phyloP scores from a whole-genome alignment of 1,139 yeast genomes.

The Blastobotrys apis region DNA sequence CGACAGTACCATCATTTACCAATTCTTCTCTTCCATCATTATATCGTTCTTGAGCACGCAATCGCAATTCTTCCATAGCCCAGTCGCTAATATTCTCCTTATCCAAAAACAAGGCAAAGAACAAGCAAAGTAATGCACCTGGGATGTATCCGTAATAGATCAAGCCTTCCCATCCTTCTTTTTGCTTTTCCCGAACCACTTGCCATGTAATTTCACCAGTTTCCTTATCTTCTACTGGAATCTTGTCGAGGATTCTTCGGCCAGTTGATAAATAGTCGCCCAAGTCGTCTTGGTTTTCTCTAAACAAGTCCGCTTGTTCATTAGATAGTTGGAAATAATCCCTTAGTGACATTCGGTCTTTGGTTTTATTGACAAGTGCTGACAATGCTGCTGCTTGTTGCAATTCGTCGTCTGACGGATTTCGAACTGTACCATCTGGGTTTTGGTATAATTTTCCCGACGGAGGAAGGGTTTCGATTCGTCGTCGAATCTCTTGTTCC shows the following conservation, averaged over 20 bases:
- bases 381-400: conserved; percentile 72
- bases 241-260: conserved; percentile 72
- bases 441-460: conserved; percentile 52
- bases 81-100: conserved; percentile 52
- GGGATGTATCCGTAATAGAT: conserved; percentile 72
- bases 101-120: conserved; percentile 46
- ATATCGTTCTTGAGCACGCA: conserved; percentile 69
- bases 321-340: conserved; percentile 55
- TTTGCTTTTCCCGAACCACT: conserved; percentile 66
- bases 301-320: conserved; percentile 55
- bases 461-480: conserved; percentile 31
- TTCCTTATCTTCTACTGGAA: conserved; percentile 74
- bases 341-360: conserved; percentile 50
- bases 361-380: conserved; percentile 45
- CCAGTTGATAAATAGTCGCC: conserved; percentile 52
- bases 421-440: conserved; percentile 73
- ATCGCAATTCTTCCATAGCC: conserved; percentile 80
- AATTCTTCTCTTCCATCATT: conserved; percentile 55
- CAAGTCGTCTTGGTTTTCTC: conserved; percentile 62
- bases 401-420: conserved; percentile 67
- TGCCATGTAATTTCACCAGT: conserved; percentile 82
- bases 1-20: conserved; percentile 50
- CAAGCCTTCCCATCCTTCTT: conserved; percentile 82
- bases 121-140: conserved; percentile 47
- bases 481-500: conserved; percentile 31